Conservation (phyloP, 75 land plant species). For the Selaginella tamariscina region DNA sequence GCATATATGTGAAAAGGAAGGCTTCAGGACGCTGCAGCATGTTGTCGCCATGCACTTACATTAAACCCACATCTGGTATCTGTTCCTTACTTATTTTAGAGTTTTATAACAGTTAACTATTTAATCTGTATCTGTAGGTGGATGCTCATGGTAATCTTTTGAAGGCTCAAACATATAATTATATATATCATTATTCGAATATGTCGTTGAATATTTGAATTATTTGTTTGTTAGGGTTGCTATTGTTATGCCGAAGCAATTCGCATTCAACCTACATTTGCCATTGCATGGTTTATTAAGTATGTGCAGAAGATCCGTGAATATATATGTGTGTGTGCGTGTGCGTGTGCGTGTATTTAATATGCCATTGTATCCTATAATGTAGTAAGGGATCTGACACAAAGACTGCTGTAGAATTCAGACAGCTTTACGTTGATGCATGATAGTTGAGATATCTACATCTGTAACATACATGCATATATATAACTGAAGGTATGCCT, state of each 20-base stretch:
- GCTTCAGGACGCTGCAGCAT: slow-evolving; percentile 76
- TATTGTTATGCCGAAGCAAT: slow-evolving; percentile 81
- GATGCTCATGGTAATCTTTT: slow-evolving; percentile 98
- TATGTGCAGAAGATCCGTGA: slow-evolving; percentile 64
- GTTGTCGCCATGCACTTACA: slow-evolving; percentile 86
- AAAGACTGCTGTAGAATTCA: too few species aligned
- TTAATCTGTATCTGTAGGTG: slow-evolving; percentile 33
- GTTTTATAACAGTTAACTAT: background rate
- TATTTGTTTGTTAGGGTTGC: slow-evolving; percentile 48
- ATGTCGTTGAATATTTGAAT: background rate
- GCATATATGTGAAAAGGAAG: slow-evolving; percentile 96
- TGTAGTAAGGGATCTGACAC: too few species aligned
- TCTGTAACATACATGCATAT: too few species aligned
- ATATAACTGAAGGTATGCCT: too few species aligned
- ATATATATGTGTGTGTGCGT: slow-evolving; percentile 13
- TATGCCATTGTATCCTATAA: background rate
- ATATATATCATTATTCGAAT: background rate
- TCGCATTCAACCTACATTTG: slow-evolving; percentile 81
- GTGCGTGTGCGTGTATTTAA: slow-evolving; percentile 3
- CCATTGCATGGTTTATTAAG: slow-evolving; percentile 96
- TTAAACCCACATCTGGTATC: slow-evolving; percentile 77
- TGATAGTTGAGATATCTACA: too few species aligned
- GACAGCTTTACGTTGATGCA: too few species aligned
- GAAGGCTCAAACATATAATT: slow-evolving; percentile 91
- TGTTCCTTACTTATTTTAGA: background rate